Conservation (phyloP, 352 stramenopile species). For the Phytophthora litchii region DNA sequence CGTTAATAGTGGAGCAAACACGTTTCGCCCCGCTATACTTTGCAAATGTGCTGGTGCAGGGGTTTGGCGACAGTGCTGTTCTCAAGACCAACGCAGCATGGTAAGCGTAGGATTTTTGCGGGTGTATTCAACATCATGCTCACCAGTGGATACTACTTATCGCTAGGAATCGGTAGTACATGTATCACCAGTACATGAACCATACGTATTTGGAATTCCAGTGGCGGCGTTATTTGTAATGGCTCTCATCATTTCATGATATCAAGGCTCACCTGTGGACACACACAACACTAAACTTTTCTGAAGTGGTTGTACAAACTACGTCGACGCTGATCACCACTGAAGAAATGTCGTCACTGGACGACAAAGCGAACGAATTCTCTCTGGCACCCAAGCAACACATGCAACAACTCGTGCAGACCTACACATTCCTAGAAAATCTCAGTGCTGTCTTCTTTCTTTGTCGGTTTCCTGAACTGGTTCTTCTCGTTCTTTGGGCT, state of each 20-base stretch:
- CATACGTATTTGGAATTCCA: constrained; percentile 63
- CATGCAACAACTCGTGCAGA: constrained; percentile 55
- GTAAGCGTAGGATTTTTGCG: constrained; percentile 70
- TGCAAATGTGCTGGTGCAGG: constrained; percentile 63
- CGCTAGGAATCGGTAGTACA: constrained; percentile 55
- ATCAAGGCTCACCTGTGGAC: constrained; percentile 54
- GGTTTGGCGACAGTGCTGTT: constrained; percentile 68
- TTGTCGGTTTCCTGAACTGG: constrained; percentile 73
- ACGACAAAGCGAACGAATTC: too few species aligned
- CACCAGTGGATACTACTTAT: constrained; percentile 67
- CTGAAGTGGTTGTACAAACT: too few species aligned
- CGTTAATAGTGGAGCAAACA: constrained; percentile 32
- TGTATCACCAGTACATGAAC: too few species aligned
- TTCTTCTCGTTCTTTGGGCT: constrained; percentile 73
- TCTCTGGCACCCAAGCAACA: constrained; percentile 47
- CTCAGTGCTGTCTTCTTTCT: too few species aligned
- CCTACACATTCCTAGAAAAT: constrained; percentile 65
- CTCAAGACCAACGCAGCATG: constrained; percentile 77
- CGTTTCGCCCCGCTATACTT: constrained; percentile 64
- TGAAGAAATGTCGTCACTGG: too few species aligned
- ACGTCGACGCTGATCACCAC: too few species aligned
- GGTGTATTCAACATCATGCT: constrained; percentile 81
- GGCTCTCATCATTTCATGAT: constrained; percentile 50
- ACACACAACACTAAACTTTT: too few species aligned
- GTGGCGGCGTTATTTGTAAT: constrained; percentile 48